Evolutionary conservation across 2,329 filamentous ascomycete species (phyloP), one percentile per base, ranked within the genome.

Genomic region (Ophiostoma tasmaniense): DNA sequence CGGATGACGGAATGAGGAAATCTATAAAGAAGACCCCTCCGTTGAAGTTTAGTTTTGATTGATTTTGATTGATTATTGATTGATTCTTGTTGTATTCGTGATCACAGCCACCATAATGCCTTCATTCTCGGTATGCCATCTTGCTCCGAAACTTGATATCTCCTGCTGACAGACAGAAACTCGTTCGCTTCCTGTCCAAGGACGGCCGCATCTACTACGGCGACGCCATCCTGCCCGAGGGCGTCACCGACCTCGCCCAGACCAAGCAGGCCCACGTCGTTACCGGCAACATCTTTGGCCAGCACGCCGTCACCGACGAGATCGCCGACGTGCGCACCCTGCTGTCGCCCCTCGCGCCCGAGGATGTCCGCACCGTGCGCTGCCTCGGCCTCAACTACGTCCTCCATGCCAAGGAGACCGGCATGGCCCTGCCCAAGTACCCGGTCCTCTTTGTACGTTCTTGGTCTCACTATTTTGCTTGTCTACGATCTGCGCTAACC

Each of bases 331-430:
- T 86, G 71, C 79, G 81, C 50, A 76, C 81, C 64, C 80, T 92
- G n/a, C 81, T 91, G 17, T 79, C 87, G 1, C 89, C 90, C 0
- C 79, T 92, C 22, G 84, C 87, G 1, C 80, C 82, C 1, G 81
- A 87, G 67, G 84, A 90, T 70, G 84, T 90, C 69, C 82, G 81
- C 74, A 90, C 88, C 0, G 87, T 91, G 65, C 83, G 89, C 68
- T 91, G 89, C 72, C 76, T 92, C 14, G 89, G 89, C 0, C 79
- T 92, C 66, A 92, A 92, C 79, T 92, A 92, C 75, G 87, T 85
- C 66, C 82, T 89, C 73, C 89, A 92, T 75, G 90, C 89, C 8
- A 85, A 85, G 74, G 89, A 91, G 80, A 83, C 88, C 33, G 87
- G 86, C 71, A 83, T 91, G 79, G 84, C 89, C 1, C 82, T 90